These are phyloP conservation scores for Diaporthe citrichinensis DNA, from an alignment of 2,329 filamentous ascomycete genomes.

Conservation along the genomic window DNA sequence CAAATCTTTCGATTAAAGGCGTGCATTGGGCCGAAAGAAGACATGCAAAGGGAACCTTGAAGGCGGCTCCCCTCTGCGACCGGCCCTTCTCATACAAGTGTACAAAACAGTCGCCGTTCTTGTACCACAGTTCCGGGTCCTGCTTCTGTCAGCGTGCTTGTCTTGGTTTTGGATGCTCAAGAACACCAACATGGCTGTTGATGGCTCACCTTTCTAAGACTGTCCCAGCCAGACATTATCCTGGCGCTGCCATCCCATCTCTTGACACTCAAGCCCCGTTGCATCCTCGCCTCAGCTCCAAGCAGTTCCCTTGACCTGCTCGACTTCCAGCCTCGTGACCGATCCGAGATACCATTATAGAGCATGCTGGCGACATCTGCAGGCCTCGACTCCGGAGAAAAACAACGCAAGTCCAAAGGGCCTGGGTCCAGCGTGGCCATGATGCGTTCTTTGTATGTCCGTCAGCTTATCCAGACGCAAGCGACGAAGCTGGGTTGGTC, in stretches of 20 bases:
- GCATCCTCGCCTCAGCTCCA: constrained; percentile 44
- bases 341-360: constrained; percentile 53
- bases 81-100: constrained; percentile 77
- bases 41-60: constrained; percentile 72
- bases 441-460: constrained; percentile 34
- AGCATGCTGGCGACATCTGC: constrained; percentile 43
- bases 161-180: neutral
- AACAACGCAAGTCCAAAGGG: constrained; percentile 22
- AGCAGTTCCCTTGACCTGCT: constrained; percentile 51
- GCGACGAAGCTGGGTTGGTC: constrained; percentile 34
- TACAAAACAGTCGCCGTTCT: constrained; percentile 77
- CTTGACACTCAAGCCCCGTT: constrained; percentile 54
- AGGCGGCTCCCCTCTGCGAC: constrained; percentile 76
- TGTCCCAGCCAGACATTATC: constrained; percentile 61
- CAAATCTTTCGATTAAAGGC: constrained; percentile 70
- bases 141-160: constrained; percentile 50
- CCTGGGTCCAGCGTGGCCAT: constrained; percentile 32
- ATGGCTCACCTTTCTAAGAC: constrained; percentile 61
- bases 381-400: constrained; percentile 31
- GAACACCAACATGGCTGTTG: neutral
- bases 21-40: constrained; percentile 72
- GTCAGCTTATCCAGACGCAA: constrained; percentile 21
- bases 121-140: constrained; percentile 81
- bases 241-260: constrained; percentile 66
- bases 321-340: constrained; percentile 54